Percentiles rank a stretch among this genome's conserved stretches.
Evolutionary conservation across 257 asterid genomes (phyloP).

Genomic region (Sherardia arvensis): DNA sequence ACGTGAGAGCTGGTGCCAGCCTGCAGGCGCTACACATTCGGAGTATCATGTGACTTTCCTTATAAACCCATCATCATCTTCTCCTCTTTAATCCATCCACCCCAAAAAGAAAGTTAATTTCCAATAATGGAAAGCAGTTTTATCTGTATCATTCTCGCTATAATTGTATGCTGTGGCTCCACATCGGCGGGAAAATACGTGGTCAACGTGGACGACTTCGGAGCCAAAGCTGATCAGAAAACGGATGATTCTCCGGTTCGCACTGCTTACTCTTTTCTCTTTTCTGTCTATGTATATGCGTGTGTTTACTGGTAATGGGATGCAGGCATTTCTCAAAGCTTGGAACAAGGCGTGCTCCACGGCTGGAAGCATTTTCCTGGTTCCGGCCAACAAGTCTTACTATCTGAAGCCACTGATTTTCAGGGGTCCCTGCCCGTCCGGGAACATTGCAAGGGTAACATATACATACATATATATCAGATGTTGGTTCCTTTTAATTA

Average conservation of each 20-base stretch:
- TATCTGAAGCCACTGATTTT: slow-evolving; percentile 52
- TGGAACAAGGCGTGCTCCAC: slow-evolving; percentile 65
- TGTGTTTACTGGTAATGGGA: too few relatives aligned
- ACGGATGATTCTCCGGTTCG: slow-evolving; percentile 59
- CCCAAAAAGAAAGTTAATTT: background rate
- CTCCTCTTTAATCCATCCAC: too few relatives aligned
- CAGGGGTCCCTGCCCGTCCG: slow-evolving; percentile 55
- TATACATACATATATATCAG: too few relatives aligned
- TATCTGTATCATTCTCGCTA: background rate
- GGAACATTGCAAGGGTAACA: slow-evolving; percentile 47
- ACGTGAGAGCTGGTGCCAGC: too few relatives aligned
- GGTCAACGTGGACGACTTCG: slow-evolving; percentile 49
- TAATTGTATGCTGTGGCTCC: background rate
- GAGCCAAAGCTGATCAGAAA: slow-evolving; percentile 62
- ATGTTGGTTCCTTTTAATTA: too few relatives aligned
- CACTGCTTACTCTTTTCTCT: background rate
- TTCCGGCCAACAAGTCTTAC: slow-evolving; percentile 49
- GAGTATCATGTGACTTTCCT: too few relatives aligned
- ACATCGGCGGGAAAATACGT: slow-evolving; percentile 8
- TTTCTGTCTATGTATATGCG: too few relatives aligned
- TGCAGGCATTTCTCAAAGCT: slow-evolving; percentile 73
- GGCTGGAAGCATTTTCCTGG: slow-evolving; percentile 26
- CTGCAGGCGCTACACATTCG: too few relatives aligned
- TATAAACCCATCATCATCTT: too few relatives aligned
- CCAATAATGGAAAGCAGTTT: background rate